Evolutionary conservation across 106 monocot genomes (phyloP).

Genomic region (Dioscorea zingiberensis): DNA sequence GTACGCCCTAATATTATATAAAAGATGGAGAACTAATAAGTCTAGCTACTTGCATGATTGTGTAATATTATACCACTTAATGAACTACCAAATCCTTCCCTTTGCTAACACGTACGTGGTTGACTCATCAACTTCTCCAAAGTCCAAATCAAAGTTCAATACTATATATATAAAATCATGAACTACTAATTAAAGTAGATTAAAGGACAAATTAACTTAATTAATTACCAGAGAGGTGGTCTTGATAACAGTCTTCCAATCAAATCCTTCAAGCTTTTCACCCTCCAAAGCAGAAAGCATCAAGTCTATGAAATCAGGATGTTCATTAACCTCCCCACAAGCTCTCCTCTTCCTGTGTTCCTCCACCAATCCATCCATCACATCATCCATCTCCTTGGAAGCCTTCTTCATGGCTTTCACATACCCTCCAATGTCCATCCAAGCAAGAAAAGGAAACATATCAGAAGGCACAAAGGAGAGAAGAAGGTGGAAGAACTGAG

Average conservation of each 20-base stretch:
- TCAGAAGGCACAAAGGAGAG: slow-evolving; percentile 16
- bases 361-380: slow-evolving; percentile 15
- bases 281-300: slow-evolving; percentile 15
- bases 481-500: slow-evolving; percentile 6
- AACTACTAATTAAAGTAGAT: no score
- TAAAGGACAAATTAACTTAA: no score
- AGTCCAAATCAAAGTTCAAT: background rate
- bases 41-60: no score
- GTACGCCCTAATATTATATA: no score
- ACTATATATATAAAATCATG: no score
- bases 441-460: slow-evolving; percentile 22
- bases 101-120: no score
- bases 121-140: no score
- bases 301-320: slow-evolving; percentile 25
- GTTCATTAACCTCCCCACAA: no score
- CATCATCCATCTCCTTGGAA: slow-evolving; percentile 10
- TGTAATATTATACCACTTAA: no score
- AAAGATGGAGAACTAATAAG: no score
- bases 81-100: no score
- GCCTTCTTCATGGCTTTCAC: slow-evolving; percentile 21
- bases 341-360: slow-evolving; percentile 16
- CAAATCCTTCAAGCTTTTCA: background rate
- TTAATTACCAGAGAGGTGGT: slow-evolving; percentile 28
- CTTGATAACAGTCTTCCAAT: slow-evolving; percentile 22
- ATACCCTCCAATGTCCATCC: slow-evolving; percentile 20